Conservation (phyloP, 1,139 yeast genomes). For the Lodderomyces margitis region DNA sequence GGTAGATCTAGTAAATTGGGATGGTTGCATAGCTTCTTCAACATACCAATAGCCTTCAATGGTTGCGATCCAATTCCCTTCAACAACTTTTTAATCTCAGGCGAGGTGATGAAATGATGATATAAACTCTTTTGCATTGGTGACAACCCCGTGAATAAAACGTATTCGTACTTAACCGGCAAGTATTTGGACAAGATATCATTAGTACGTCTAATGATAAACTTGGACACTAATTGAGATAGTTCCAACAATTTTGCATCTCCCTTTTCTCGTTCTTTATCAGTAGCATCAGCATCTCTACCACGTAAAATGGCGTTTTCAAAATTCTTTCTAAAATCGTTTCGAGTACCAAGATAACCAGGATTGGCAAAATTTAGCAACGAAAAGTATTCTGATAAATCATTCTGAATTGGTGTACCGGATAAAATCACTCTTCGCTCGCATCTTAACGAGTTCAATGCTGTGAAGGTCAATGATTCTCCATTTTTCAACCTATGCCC, state of each 20-base stretch:
- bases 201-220: conserved; percentile 92
- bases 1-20: conserved; percentile 82
- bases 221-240: conserved; percentile 76
- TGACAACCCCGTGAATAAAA: conserved; percentile 80
- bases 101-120: conserved; percentile 73
- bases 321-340: conserved; percentile 79
- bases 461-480: conserved; percentile 88
- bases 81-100: conserved; percentile 70
- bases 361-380: conserved; percentile 92
- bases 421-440: conserved; percentile 87
- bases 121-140: conserved; percentile 76
- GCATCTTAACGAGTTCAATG: conserved; percentile 78
- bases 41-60: conserved; percentile 81
- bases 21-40: conserved; percentile 90
- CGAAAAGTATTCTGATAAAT: conserved; percentile 91
- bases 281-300: conserved; percentile 88
- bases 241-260: conserved; percentile 68
- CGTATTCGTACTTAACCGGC: conserved; percentile 96
- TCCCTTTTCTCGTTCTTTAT: conserved; percentile 71
- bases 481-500: conserved; percentile 96
- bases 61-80: conserved; percentile 80
- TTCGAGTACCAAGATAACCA: conserved; percentile 81
- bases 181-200: conserved; percentile 90
- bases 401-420: conserved; percentile 98
- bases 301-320: conserved; percentile 81